phyloP scores from a whole-genome alignment of 2,329 filamentous ascomycete species.

The Gyromitra esculenta region DNA sequence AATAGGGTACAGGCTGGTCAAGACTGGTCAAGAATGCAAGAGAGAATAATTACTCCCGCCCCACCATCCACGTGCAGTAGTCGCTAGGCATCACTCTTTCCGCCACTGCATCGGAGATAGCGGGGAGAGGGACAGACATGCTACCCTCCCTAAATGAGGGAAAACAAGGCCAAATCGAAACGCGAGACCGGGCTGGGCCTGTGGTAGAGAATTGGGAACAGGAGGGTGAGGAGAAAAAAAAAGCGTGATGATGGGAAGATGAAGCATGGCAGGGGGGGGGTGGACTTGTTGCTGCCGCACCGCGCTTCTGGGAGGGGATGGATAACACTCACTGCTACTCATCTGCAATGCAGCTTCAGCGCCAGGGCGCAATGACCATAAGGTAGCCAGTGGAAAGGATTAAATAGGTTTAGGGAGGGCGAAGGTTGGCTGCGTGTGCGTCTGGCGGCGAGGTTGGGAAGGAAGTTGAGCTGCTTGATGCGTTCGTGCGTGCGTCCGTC shows the following conservation, averaged over 20 bases:
- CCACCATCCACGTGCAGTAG: constrained; percentile 53
- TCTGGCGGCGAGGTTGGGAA: constrained; percentile 40
- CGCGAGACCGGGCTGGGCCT: constrained; percentile 46
- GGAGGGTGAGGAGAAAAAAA: constrained; percentile 34
- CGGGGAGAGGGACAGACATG: constrained; percentile 41
- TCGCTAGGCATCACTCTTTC: constrained; percentile 54
- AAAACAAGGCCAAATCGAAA: constrained; percentile 51
- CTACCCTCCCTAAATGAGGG: constrained; percentile 43
- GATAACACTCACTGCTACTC: constrained; percentile 55
- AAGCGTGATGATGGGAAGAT: constrained; percentile 41
- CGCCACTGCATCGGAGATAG: constrained; percentile 53
- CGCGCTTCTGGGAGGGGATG: constrained; percentile 34
- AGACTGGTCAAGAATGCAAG: constrained; percentile 38
- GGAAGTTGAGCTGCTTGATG: constrained; percentile 50
- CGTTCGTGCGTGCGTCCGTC: constrained; percentile 51
- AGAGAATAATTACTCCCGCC: constrained; percentile 48
- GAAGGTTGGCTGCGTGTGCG: constrained; percentile 55
- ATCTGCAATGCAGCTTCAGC: constrained; percentile 55
- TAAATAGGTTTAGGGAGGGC: constrained; percentile 52
- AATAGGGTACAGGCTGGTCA: constrained; percentile 38
- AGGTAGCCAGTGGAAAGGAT: constrained; percentile 56
- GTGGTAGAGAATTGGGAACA: constrained; percentile 36
- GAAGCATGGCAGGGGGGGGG: constrained; percentile 36
- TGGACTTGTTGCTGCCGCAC: constrained; percentile 34
- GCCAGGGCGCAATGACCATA: constrained; percentile 56